Conservation (phyloP, 805 yeast genomes). For the Candida cerambycidarum region DNA sequence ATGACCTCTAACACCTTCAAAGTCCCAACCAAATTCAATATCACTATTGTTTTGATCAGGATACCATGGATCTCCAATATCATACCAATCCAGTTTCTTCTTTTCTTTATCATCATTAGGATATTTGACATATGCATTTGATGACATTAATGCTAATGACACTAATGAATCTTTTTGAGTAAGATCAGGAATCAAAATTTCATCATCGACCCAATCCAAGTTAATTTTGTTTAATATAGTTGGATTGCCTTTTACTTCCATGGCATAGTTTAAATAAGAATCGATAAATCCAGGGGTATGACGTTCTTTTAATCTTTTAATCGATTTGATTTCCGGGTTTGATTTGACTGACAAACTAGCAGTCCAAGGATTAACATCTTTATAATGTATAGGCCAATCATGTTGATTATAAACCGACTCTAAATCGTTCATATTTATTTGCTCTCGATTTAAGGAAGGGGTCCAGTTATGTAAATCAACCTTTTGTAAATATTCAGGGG, state of each 20-base stretch:
- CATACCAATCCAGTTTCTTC: constrained; percentile 78
- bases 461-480: constrained; percentile 8
- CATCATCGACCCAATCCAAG: constrained; percentile 64
- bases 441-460: constrained; percentile 2
- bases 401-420: constrained; percentile 13
- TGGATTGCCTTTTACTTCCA: constrained; percentile 40
- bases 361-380: constrained; percentile 41
- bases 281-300: constrained; percentile 63
- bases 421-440: constrained; percentile 3
- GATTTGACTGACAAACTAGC: constrained; percentile 30
- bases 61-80: constrained; percentile 52
- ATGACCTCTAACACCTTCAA: constrained; percentile 85
- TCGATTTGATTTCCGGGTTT: constrained; percentile 18
- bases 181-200: constrained; percentile 67
- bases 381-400: constrained; percentile 38
- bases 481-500: constrained; percentile 34
- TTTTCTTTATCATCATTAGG: constrained; percentile 56
- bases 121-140: constrained; percentile 82
- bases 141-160: constrained; percentile 77
- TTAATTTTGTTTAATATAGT: constrained; percentile 35
- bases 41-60: constrained; percentile 57
- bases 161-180: constrained; percentile 72
- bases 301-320: constrained; percentile 32
- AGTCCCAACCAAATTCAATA: constrained; percentile 83
- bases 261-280: constrained; percentile 60